phyloP scores from a whole-genome alignment of 1,284 basidiomycete genomes.

The Cryptococcus neoformans region DNA sequence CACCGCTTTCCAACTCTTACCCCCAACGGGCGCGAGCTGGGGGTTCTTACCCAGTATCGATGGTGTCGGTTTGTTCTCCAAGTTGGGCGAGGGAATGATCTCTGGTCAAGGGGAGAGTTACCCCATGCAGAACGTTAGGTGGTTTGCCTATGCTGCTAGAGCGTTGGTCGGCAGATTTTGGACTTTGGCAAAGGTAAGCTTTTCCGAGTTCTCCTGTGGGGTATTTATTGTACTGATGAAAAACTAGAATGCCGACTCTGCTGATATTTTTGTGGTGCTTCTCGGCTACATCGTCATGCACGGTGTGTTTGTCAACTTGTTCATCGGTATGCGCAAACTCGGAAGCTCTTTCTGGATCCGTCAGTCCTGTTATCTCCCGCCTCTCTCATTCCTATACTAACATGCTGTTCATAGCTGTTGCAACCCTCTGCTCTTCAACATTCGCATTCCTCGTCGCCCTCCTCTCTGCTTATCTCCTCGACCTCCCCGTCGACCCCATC shows the following conservation, averaged over 20 bases:
- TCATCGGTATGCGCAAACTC: slow-evolving; percentile 78
- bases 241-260: slow-evolving; percentile 79
- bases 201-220: slow-evolving; percentile 2
- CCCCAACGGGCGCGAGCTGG: slow-evolving; percentile 25
- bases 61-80: slow-evolving; percentile 36
- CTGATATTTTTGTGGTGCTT: slow-evolving; percentile 95
- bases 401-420: slow-evolving; percentile 55
- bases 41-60: slow-evolving; percentile 41
- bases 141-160: slow-evolving; percentile 82
- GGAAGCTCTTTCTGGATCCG: slow-evolving; percentile 85
- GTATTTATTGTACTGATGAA: slow-evolving; percentile 5
- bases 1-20: slow-evolving; percentile 34
- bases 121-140: slow-evolving; percentile 70
- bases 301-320: slow-evolving; percentile 84
- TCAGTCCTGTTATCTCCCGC: slow-evolving; percentile 22
- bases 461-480: slow-evolving; percentile 75
- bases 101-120: slow-evolving; percentile 44
- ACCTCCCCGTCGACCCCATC: slow-evolving; percentile 88
- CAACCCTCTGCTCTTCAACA: slow-evolving; percentile 78
- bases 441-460: slow-evolving; percentile 86
- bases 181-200: slow-evolving; percentile 71
- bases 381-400: not conserved
- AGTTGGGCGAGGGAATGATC: slow-evolving; percentile 23
- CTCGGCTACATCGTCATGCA: slow-evolving; percentile 96
- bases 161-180: slow-evolving; percentile 79